phyloP scores from a whole-genome alignment of 2,329 filamentous ascomycete genomes.

The Fusarium subglutinans region DNA sequence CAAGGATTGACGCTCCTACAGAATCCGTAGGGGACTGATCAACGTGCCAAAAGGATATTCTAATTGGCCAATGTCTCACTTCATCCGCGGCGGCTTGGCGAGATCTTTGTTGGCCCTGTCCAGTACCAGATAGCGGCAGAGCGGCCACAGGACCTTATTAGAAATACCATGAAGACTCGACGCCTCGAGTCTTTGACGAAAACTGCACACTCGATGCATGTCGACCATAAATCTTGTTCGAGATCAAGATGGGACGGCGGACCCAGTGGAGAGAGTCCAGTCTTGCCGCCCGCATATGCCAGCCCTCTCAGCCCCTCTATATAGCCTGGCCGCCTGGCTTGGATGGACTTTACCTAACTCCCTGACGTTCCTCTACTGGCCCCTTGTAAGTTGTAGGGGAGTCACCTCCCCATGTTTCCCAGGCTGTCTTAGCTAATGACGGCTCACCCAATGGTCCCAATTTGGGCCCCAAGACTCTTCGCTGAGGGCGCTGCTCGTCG shows the following conservation, averaged over 20 bases:
- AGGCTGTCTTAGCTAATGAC: slow-evolving; percentile 21
- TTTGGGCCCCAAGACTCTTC: slow-evolving; percentile 28
- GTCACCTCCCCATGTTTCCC: slow-evolving; percentile 18
- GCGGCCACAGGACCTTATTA: slow-evolving; percentile 13
- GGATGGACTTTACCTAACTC: neutral
- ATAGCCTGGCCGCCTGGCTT: neutral
- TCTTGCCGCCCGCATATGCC: slow-evolving; percentile 32
- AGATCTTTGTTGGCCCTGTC: slow-evolving; percentile 7
- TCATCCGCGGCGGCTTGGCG: slow-evolving; percentile 24
- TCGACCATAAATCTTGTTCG: neutral
- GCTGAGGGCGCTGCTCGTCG: slow-evolving; percentile 41
- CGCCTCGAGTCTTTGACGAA: neutral
- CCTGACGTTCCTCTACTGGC: neutral
- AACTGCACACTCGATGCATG: neutral
- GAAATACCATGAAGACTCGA: neutral
- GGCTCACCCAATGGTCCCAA: slow-evolving; percentile 1
- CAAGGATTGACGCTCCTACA: neutral
- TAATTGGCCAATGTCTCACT: slow-evolving; percentile 29
- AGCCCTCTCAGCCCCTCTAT: slow-evolving; percentile 24
- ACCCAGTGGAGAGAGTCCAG: slow-evolving; percentile 22
- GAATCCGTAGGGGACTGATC: slow-evolving; percentile 20
- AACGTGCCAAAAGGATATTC: slow-evolving; percentile 27
- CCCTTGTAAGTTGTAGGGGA: slow-evolving; percentile 14
- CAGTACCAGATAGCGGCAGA: neutral
- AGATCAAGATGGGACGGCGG: slow-evolving; percentile 25